Percentiles rank a stretch among this genome's conserved stretches.
Evolutionary conservation across 108 stramenopile genomes (phyloP).

Genomic region (Discostella stelligeroides): DNA sequence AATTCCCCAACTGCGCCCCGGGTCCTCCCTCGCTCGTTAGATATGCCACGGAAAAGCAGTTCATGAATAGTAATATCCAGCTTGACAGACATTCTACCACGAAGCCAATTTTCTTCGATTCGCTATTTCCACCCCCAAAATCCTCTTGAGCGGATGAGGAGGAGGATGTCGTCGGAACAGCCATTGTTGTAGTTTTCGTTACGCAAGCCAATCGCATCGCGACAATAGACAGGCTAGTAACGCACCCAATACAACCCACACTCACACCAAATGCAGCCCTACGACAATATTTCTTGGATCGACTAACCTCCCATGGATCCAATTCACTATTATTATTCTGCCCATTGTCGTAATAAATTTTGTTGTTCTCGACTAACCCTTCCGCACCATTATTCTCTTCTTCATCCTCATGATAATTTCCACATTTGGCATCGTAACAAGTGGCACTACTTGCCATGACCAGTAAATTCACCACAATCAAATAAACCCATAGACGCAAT

Average conservation of each 20-base stretch:
- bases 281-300: conserved; percentile 51
- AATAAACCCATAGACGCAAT: conserved; percentile 64
- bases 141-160: conserved; percentile 58
- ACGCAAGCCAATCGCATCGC: conserved; percentile 66
- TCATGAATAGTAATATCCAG: conserved; percentile 19
- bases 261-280: conserved; percentile 78
- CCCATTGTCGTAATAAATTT: neutral
- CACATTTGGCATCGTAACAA: conserved; percentile 67
- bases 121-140: conserved; percentile 42
- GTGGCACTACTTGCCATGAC: conserved; percentile 79
- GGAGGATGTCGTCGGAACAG: no score
- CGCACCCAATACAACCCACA: conserved; percentile 65
- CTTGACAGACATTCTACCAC: conserved; percentile 28
- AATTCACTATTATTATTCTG: no score
- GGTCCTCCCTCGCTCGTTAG: conserved; percentile 71
- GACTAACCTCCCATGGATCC: neutral
- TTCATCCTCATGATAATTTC: conserved; percentile 5
- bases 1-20: conserved; percentile 73
- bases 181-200: conserved; percentile 4
- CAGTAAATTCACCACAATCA: conserved; percentile 66
- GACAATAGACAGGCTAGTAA: conserved; percentile 59
- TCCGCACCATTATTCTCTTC: neutral
- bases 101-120: conserved; percentile 25
- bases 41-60: conserved; percentile 54
- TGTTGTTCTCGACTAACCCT: conserved; percentile 1